Base-by-base conservation (phyloP, 2,329 filamentous ascomycete species). In the Tetracladium maxilliforme region DNA sequence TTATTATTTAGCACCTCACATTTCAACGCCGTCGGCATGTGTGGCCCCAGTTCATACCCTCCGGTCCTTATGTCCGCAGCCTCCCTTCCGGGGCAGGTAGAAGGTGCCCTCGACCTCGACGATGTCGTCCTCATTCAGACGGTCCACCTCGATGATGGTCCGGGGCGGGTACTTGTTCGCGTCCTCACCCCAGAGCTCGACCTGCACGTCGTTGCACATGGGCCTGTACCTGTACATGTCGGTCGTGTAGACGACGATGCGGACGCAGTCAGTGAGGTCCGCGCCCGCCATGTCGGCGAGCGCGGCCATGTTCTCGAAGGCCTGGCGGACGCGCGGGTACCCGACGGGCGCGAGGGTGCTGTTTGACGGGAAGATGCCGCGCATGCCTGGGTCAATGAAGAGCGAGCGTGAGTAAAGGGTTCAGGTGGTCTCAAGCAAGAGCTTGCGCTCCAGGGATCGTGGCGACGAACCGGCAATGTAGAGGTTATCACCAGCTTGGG, bases 211-310 rank as follows among this genome's bases (percentile, higher is more conserved):
- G 22, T 49, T 48, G 21, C 38, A 41, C 31, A 49, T 26, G 10
- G 44, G 46, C 13, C 47, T 30, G 19, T 44, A 49, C 4, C 40
- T 33, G 25, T 40, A 45, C 45, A 50, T 47, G 20, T 48, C 46
- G 2, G 43, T 46, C 5, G 40, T 39, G 25, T 47, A 47, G 9
- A 48, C 43, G 2, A 45, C 39, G 2, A 47, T 21, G 4, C 37
- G 33, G 4, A 34, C 27, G 20, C 35, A 34, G 10, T 34, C 32
- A 5, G 23, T 31, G 9, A 43, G 27, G 8, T 46, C 39, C 3
- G 37, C 31, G 6, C 42, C 44, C 4, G 31, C 39, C 36, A 46
- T 40, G 20, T 37, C 33, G 4, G 40, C 45, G 7, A 49, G 39
- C 10, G 35, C 24, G 7, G 30, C 31, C 43, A 48, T 48, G 31